Percentiles rank a stretch among this genome's conserved stretches.
Conservation (phyloP, 345 rosid species). For the Pistacia integerrima region DNA sequence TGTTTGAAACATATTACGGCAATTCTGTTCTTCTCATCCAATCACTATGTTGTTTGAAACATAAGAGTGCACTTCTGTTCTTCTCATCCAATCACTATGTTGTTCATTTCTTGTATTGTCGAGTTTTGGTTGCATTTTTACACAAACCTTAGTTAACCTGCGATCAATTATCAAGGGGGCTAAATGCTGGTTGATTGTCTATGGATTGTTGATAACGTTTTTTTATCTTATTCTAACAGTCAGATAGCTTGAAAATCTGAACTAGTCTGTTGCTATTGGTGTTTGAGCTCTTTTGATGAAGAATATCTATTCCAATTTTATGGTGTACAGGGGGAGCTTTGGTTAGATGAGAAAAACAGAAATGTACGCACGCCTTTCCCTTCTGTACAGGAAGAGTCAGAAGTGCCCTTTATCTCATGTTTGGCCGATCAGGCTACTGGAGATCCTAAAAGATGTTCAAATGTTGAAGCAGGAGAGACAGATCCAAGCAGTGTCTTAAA, state of each 20-base stretch:
- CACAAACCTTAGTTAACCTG: not conserved
- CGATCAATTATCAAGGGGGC: not conserved
- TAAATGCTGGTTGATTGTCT: not conserved
- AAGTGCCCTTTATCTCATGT: slow-evolving; percentile 25
- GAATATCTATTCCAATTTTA: slow-evolving; percentile 12
- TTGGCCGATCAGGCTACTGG: slow-evolving; percentile 20
- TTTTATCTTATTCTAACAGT: not conserved
- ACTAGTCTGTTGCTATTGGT: not conserved
- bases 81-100: too few species aligned
- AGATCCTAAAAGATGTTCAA: slow-evolving; percentile 34
- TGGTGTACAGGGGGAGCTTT: slow-evolving; percentile 36
- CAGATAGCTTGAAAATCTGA: not conserved
- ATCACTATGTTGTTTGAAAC: too few species aligned
- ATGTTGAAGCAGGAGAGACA: slow-evolving; percentile 40
- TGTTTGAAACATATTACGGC: too few species aligned
- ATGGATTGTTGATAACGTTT: not conserved
- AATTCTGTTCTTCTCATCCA: too few species aligned
- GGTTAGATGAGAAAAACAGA: slow-evolving; percentile 23
- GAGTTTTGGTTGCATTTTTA: not conserved
- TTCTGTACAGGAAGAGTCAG: slow-evolving; percentile 23
- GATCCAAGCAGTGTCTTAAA: slow-evolving; percentile 33
- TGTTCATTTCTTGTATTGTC: too few species aligned
- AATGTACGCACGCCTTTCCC: slow-evolving; percentile 16
- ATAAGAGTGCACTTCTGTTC: too few species aligned
- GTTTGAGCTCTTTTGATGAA: slow-evolving; percentile 7